Base-by-base conservation (phyloP, 495 filamentous ascomycete genomes). In the Parathielavia appendiculata region DNA sequence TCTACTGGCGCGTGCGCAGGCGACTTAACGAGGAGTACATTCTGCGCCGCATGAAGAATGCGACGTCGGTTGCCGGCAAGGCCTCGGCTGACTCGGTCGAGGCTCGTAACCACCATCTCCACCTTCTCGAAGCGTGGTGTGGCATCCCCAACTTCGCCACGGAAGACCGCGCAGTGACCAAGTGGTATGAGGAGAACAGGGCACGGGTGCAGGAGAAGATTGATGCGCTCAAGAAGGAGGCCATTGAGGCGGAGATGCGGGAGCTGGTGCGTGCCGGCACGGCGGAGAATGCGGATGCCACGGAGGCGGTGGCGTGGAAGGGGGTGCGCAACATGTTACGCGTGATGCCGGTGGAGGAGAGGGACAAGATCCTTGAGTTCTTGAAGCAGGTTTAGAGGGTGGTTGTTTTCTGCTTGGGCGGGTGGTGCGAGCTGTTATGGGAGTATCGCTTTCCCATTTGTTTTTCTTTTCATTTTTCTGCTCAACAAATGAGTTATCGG, bases 1-100 rank as follows among this genome's bases (percentile, higher is more conserved):
- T 98, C 84, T 98, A 97, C 86, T 98, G 93, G 93, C 92, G 93
- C 79, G 87, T 95, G 54, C 92, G 93, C 72, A 89, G 93, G 71
- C 84, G 95, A 75, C 80, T 98, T 66, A 96, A 95, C 75, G 93
- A 98, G 76, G 92, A 98, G 74, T 87, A 89, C 69, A 89, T 97
- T 69, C 80, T 97, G 71, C 92, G 90, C 76, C 86, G 88, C 71
- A 89, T 97, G 83, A 75, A 83, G 22, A 65, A 78, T 23, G 82
- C 86, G 9, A 66, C 74, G 17, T 65, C 68, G 35, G 41, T 72
- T 55, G 59, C 62, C 19, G 63, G 68, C 43, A 69, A 68, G 67
- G 23, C 14, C 26, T 39, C 12, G 45, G 76, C 58, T 62, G 74
- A 50, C 63, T 61, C 77, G 41, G 71, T 75, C 17, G 73, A 81